These are phyloP conservation scores for Eucalyptus melliodora DNA, from an alignment of 345 rosid genomes.

Conservation along the genomic window DNA sequence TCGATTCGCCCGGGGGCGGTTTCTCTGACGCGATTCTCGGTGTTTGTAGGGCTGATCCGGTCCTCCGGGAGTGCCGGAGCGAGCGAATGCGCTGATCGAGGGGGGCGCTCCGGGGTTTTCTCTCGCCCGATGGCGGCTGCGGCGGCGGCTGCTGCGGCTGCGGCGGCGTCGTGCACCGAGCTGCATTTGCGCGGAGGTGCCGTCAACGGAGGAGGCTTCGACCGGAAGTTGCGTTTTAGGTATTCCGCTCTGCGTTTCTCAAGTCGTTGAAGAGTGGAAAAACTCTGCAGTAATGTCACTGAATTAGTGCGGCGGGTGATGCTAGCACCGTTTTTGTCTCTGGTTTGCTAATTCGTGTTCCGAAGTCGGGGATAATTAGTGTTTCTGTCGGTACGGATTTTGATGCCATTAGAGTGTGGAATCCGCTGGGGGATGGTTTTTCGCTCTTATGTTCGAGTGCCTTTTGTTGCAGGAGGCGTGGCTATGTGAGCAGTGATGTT, in stretches of 20 bases:
- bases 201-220: not conserved
- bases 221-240: slow-evolving; percentile 6
- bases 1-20: not conserved
- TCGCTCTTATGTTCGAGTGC: not conserved
- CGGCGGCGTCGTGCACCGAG: slow-evolving; percentile 25
- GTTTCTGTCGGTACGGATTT: not conserved
- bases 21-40: not conserved
- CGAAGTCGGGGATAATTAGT: not conserved
- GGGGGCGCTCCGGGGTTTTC: not conserved
- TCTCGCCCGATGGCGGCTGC: slow-evolving; percentile 36
- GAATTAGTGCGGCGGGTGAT: not conserved
- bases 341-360: not conserved
- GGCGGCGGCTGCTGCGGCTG: slow-evolving; percentile 1
- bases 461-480: slow-evolving; percentile 18
- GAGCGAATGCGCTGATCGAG: slow-evolving; percentile 11
- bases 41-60: not conserved
- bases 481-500: slow-evolving; percentile 11
- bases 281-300: not conserved
- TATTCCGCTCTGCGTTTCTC: not conserved
- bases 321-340: not conserved
- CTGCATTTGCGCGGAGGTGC: slow-evolving; percentile 13
- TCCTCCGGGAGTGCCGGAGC: not conserved
- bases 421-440: not conserved
- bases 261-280: not conserved
- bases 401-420: not conserved